These are phyloP conservation scores for Scedosporium dehoogii DNA, from an alignment of 2,329 filamentous ascomycete genomes.

Conservation along the genomic window DNA sequence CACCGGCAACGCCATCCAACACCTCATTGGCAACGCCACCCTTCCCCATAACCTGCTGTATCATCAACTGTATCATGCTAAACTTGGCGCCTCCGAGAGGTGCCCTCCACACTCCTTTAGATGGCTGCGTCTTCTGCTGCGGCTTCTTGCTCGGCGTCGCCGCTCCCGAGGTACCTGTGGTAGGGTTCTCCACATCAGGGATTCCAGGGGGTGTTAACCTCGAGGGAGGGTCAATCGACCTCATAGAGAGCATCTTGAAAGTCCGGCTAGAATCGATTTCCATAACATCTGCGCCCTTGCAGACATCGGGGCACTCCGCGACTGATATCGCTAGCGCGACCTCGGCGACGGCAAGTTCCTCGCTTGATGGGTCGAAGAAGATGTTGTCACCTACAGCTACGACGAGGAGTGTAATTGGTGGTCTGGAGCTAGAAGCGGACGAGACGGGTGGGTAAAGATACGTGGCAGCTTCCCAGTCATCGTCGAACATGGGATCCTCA, in stretches of 20 bases:
- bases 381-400: conserved; percentile 79
- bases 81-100: conserved; percentile 76
- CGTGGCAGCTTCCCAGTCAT: conserved; percentile 84
- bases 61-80: conserved; percentile 60
- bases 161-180: conserved; percentile 31
- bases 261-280: conserved; percentile 32
- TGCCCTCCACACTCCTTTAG: conserved; percentile 74
- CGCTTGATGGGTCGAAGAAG: conserved; percentile 84
- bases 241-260: conserved; percentile 55
- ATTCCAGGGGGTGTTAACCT: conserved; percentile 62
- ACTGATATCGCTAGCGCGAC: conserved; percentile 79
- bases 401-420: conserved; percentile 84
- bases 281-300: conserved; percentile 20
- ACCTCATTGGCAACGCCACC: conserved; percentile 82
- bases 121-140: conserved; percentile 21
- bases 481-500: conserved; percentile 95
- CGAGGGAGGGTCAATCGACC: conserved; percentile 67
- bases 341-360: conserved; percentile 90
- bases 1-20: conserved; percentile 66
- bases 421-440: conserved; percentile 34
- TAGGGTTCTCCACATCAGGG: conserved; percentile 51
- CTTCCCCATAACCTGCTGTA: conserved; percentile 64
- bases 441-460: conserved; percentile 58
- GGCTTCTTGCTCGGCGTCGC: conserved; percentile 27
- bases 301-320: conserved; percentile 31